phyloP scores from a whole-genome alignment of 768 basidiomycete species.

The Kwoniella dendrophila region DNA sequence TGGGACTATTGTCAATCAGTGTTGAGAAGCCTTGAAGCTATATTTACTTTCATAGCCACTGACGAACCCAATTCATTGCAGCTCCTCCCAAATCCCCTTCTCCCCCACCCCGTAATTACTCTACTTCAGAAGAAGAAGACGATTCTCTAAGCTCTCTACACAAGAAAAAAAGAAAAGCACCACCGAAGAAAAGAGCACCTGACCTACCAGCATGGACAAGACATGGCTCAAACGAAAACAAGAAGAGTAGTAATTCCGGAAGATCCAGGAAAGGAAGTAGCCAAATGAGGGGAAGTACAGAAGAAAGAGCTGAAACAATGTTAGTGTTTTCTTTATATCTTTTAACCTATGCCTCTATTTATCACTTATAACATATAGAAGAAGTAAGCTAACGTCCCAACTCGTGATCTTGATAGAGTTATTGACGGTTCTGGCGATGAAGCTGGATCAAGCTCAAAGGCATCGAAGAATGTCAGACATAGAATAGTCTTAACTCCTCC shows the following conservation, averaged over 20 bases:
- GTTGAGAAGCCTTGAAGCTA: too few relatives aligned
- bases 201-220: conserved; percentile 27
- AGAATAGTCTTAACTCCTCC: conserved; percentile 25
- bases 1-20: too few relatives aligned
- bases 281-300: conserved; percentile 21
- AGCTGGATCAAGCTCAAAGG: background rate
- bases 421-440: conserved; percentile 21
- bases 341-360: background rate
- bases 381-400: background rate
- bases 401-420: background rate
- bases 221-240: conserved; percentile 6
- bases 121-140: conserved; percentile 21
- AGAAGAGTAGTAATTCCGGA: conserved; percentile 11
- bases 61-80: too few relatives aligned
- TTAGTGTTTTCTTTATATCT: conserved; percentile 12
- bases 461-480: background rate
- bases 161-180: conserved; percentile 21
- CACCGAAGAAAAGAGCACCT: conserved; percentile 8
- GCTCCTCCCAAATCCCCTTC: conserved; percentile 16
- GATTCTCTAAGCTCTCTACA: conserved; percentile 1
- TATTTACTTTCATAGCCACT: too few relatives aligned
- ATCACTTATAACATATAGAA: background rate
- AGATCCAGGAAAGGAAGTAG: conserved; percentile 14
- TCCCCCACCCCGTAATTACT: conserved; percentile 18
- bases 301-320: conserved; percentile 25